Conservation (phyloP, 805 yeast genomes). For the Priceomyces medius region DNA sequence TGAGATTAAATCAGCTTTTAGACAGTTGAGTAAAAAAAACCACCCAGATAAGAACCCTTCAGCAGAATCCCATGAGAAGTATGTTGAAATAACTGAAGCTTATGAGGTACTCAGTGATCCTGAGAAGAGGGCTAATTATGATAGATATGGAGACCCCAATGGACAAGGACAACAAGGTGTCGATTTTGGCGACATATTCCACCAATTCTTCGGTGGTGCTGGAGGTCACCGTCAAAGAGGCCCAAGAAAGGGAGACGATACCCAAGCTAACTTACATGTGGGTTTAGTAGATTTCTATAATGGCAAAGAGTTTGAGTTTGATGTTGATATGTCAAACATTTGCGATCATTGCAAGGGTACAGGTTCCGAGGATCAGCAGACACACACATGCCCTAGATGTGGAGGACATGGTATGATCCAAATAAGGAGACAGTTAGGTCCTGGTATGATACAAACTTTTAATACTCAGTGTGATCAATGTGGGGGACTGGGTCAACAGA, state of each 20-base stretch:
- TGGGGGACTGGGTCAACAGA: conserved; percentile 70
- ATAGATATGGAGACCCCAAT: conserved; percentile 71
- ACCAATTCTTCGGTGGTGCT: conserved; percentile 38
- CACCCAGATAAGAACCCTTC: conserved; percentile 94
- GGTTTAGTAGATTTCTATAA: conserved; percentile 64
- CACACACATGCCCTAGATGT: conserved; percentile 66
- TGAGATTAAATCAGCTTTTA: conserved; percentile 82
- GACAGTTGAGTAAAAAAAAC: conserved; percentile 75
- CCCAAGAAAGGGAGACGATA: conserved; percentile 60
- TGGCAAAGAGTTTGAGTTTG: conserved; percentile 65
- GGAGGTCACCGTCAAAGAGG: conserved; percentile 30
- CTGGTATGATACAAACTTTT: conserved; percentile 85
- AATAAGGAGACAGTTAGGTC: conserved; percentile 74
- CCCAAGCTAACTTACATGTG: conserved; percentile 55
- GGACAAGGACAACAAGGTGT: conserved; percentile 35
- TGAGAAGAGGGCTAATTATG: conserved; percentile 68
- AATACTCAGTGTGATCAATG: conserved; percentile 80
- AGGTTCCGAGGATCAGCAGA: conserved; percentile 79
- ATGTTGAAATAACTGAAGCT: conserved; percentile 90
- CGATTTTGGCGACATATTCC: conserved; percentile 61
- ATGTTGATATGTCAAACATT: conserved; percentile 65
- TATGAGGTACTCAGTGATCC: conserved; percentile 78
- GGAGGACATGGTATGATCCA: conserved; percentile 70
- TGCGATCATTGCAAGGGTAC: conserved; percentile 81
- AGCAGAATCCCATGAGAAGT: conserved; percentile 79